Evolutionary conservation across 129 eudicot species (phyloP).

Genomic region (Arctium minus): DNA sequence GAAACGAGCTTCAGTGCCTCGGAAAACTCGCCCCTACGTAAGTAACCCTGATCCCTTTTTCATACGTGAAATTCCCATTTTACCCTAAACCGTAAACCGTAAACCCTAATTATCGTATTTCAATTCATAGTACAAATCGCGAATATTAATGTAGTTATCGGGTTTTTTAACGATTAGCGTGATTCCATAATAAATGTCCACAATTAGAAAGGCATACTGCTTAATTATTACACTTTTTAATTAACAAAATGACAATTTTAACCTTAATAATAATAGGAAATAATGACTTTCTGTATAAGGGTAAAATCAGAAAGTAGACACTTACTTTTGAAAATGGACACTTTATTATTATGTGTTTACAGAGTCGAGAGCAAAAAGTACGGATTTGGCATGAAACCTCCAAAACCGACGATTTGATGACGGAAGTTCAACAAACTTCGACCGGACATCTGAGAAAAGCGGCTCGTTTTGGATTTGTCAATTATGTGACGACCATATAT

Average conservation of each 20-base stretch:
- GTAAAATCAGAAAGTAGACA: not conserved
- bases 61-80: not conserved
- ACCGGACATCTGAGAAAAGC: not conserved
- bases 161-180: too few species aligned
- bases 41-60: not conserved
- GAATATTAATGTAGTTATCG: too few species aligned
- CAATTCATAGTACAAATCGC: too few species aligned
- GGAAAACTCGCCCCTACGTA: constrained; percentile 99
- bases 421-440: not conserved
- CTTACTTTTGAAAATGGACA: not conserved
- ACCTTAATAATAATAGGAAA: not conserved
- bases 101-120: too few species aligned
- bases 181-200: not conserved
- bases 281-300: not conserved
- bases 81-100: not conserved
- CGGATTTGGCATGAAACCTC: not conserved
- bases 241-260: not conserved
- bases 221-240: not conserved
- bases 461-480: not conserved
- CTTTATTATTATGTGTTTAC: not conserved
- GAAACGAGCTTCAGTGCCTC: constrained; percentile 83
- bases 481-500: not conserved
- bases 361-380: not conserved
- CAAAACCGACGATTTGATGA: not conserved
- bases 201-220: too few species aligned